Evolutionary conservation across 106 monocot species (phyloP).

Genomic region (Cymbidium sinense): DNA sequence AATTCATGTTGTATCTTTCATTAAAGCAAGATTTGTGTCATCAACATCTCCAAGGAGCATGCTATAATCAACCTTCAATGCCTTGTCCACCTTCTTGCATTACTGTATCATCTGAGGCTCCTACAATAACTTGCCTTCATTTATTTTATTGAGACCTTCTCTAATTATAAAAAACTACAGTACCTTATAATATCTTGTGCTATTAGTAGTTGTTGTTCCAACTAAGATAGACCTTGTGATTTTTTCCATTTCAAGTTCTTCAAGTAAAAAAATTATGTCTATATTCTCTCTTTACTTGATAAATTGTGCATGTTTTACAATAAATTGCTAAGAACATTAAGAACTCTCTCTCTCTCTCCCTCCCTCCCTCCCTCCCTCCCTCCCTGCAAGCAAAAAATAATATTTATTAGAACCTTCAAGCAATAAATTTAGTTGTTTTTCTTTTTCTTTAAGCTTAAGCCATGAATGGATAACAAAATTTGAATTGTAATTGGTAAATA

Average conservation of each 20-base stretch:
- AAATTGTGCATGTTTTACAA: background rate
- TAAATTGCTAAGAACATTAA: too few species aligned
- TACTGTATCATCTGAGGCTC: background rate
- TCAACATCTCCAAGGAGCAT: too few species aligned
- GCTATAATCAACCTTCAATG: too few species aligned
- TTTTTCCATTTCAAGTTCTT: background rate
- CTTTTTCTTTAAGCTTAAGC: too few species aligned
- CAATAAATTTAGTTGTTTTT: too few species aligned
- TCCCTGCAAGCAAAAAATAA: too few species aligned
- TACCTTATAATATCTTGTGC: background rate
- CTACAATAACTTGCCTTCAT: background rate
- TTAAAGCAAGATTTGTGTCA: background rate
- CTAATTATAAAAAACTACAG: too few species aligned
- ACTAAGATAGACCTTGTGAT: background rate
- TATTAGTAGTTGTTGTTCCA: background rate
- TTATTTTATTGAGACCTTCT: background rate
- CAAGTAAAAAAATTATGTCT: background rate
- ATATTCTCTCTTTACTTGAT: background rate
- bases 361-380: too few species aligned
- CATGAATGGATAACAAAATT: too few species aligned
- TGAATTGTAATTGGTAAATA: too few species aligned
- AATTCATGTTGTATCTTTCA: background rate
- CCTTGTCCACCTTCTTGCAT: background rate
- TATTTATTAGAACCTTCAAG: too few species aligned
- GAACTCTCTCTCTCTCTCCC: too few species aligned